A percentile compares a stretch with the other conserved stretches of the same genome.
Conservation (phyloP, 208 protist species). For the Crithidia acanthocephali region DNA sequence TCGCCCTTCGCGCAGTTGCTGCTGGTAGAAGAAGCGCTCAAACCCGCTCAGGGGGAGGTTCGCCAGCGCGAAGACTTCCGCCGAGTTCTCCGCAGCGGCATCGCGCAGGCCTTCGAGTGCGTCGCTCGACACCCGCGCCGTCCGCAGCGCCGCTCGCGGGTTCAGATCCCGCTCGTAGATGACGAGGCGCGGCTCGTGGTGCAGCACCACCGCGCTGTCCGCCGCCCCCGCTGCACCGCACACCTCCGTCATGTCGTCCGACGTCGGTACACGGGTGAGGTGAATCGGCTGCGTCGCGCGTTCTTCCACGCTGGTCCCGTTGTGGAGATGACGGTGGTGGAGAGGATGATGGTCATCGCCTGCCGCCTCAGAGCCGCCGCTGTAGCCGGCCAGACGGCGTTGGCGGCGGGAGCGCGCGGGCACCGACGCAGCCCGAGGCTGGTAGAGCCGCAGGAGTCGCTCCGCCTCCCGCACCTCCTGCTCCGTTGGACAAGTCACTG, state of each 20-base stretch:
- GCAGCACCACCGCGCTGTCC: conserved; percentile 47
- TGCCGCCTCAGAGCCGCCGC: not conserved
- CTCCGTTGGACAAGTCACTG: conserved; percentile 3
- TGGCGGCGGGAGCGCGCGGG: conserved; percentile 30
- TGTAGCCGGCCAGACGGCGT: conserved; percentile 3
- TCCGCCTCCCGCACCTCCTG: conserved; percentile 23
- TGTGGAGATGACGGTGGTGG: not conserved
- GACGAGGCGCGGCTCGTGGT: conserved; percentile 63
- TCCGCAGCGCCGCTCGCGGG: conserved; percentile 20
- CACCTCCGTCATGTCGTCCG: conserved; percentile 32
- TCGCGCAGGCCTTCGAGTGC: conserved; percentile 29
- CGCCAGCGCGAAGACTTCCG: conserved; percentile 42
- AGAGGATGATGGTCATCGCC: not conserved
- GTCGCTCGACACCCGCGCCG: conserved; percentile 33
- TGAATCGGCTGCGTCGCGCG: not conserved
- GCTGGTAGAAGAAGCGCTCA: conserved; percentile 65
- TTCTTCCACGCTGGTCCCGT: not conserved
- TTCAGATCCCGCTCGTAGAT: conserved; percentile 37
- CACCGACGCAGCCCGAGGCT: conserved; percentile 38
- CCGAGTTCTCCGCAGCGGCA: conserved; percentile 37
- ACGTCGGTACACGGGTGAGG: conserved; percentile 8
- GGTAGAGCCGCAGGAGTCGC: conserved; percentile 36
- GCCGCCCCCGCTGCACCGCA: conserved; percentile 12
- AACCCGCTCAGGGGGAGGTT: conserved; percentile 43
- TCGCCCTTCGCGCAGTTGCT: conserved; percentile 37